Percentiles rank a stretch among this genome's conserved stretches.
Evolutionary conservation across 495 filamentous ascomycete species (phyloP).

Genomic region (Stereocaulon alpinum): DNA sequence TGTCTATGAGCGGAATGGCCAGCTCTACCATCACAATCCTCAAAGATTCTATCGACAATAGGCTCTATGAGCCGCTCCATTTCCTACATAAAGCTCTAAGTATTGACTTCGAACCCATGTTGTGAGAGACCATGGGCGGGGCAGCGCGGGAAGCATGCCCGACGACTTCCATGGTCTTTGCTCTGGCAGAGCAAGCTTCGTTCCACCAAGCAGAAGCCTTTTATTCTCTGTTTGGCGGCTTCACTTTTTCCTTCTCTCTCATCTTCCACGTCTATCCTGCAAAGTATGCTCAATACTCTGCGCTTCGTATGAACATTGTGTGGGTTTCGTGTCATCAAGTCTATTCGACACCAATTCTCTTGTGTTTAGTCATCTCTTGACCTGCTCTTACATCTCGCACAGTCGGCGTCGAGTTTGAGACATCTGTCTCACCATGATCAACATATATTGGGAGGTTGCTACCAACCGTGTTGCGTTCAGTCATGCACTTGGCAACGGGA

Average conservation of each 20-base stretch:
- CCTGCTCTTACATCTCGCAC: too few relatives aligned
- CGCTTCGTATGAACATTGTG: neutral
- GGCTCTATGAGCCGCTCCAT: neutral
- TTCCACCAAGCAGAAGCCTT: neutral
- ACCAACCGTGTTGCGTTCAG: neutral
- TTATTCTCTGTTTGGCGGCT: neutral
- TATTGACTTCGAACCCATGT: slow-evolving; percentile 4
- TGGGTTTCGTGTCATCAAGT: neutral
- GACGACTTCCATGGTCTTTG: neutral
- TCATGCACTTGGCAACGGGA: neutral
- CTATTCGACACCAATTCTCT: neutral
- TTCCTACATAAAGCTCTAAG: neutral
- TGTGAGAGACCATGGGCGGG: neutral
- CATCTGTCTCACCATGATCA: neutral
- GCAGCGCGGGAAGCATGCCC: neutral
- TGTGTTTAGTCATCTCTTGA: neutral
- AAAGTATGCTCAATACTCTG: neutral
- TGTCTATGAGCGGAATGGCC: slow-evolving; percentile 19
- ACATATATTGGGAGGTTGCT: neutral
- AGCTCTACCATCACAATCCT: slow-evolving; percentile 17
- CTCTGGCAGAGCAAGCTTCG: slow-evolving; percentile 1
- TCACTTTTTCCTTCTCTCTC: neutral
- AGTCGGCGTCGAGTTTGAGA: neutral
- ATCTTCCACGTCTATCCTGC: slow-evolving; percentile 2
- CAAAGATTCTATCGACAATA: slow-evolving; percentile 13